Evolutionary conservation across 1,139 yeast species (phyloP).

Genomic region (Yamadazyma pseudoaaseri): DNA sequence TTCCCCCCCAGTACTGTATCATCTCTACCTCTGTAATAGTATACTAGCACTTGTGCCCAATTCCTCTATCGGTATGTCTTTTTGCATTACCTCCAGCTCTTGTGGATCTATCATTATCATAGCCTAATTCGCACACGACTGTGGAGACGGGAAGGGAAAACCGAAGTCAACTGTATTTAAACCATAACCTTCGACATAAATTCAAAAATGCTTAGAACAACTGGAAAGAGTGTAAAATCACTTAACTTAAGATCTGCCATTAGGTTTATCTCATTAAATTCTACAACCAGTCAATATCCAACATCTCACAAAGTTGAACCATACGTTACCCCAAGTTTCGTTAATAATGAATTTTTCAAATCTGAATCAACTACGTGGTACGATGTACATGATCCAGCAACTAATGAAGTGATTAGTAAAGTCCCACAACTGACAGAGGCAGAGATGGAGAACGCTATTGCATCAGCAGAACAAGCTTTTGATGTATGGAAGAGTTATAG

Average conservation of each 20-base stretch:
- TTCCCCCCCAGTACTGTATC: no score
- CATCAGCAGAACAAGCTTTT: slow-evolving; percentile 63
- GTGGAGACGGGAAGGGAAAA: slow-evolving; percentile 13
- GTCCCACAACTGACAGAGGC: slow-evolving; percentile 73
- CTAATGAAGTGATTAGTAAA: slow-evolving; percentile 61
- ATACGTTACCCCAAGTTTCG: slow-evolving; percentile 54
- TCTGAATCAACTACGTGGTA: slow-evolving; percentile 62
- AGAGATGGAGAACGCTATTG: slow-evolving; percentile 68
- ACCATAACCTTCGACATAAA: no score
- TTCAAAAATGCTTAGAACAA: slow-evolving; percentile 3
- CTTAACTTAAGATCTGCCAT: background rate
- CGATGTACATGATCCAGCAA: slow-evolving; percentile 77
- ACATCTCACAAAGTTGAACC: slow-evolving; percentile 49
- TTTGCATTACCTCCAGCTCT: no score
- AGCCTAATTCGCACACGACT: background rate
- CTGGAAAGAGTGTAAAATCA: background rate
- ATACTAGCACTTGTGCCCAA: no score
- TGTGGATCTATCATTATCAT: no score
- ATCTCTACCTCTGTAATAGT: no score
- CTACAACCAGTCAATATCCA: slow-evolving; percentile 42
- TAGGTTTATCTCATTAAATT: slow-evolving; percentile 13
- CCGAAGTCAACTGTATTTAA: slow-evolving; percentile 9
- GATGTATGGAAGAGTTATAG: slow-evolving; percentile 58
- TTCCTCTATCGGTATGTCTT: no score
- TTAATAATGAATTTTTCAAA: slow-evolving; percentile 58